Evolutionary conservation across 345 rosid genomes (phyloP), one percentile per base, ranked within the genome.

Genomic region (Excoecaria cochinchinensis): DNA sequence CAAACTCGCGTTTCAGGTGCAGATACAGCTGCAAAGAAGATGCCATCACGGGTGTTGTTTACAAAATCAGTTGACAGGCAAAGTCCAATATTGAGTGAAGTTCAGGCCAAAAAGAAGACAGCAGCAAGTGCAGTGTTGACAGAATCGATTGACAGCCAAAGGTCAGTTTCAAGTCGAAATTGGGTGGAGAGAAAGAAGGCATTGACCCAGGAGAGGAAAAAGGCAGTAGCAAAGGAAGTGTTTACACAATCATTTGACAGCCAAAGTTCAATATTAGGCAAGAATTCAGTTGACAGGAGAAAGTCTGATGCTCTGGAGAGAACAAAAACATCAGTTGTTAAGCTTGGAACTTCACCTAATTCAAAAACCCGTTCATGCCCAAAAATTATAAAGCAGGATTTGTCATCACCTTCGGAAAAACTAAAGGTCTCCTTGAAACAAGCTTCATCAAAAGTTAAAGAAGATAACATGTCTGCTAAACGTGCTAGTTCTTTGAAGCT

Each of bases 371-470:
- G 12, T 68, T 70, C 56, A 38, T 63, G 71, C 12, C 21, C 40
- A 22, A 76, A 56, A 56, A 15, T n/a, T 16, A 10, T 19, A 9
- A 80, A 70, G 80, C 79, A 65, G 48, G 87, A 78, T 74, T 75
- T 36, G 8, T 66, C 83, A 39, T 55, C 74, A 36, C 76, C 84
- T 48, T 81, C 86, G 63, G 66, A 57, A 69, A 79, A 52, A 58
- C 66, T 71, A 48, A 61, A 58, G 71, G 78, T 64, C 70, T 76
- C 84, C 51, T 39, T 53, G 71, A 75, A 74, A 66, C 73, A 67
- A 69, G 84, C 74, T 71, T 69, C 81, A 40, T 69, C 82, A 47
- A 72, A 81, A 77, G 68, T 80, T 55, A 85, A 81, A 76, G 84
- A 81, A 72, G 83, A 67, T 25, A 80, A 76, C 58, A 66, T 70